Evolutionary conservation across 371 early-diverging fungal species (phyloP), one percentile per base, ranked within the genome.

Genomic region (Syncephalastrum racemosum): DNA sequence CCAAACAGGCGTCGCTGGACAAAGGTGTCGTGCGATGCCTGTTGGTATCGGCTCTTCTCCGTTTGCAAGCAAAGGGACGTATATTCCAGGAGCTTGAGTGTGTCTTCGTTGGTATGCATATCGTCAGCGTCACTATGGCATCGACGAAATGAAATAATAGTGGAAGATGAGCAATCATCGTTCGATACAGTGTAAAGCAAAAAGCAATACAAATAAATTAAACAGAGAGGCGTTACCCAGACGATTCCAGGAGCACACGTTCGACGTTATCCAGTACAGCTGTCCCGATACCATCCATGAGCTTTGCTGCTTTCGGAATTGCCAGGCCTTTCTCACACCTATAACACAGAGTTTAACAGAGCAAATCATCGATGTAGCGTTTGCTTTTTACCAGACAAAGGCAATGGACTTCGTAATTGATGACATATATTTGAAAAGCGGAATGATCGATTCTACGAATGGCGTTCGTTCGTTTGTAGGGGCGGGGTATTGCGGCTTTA

Each of bases 81-180:
- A 48, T 62, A 56, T 47, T 56, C 62, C 47, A 62, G 22, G 47
- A 62, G 52, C 22, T 62, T 62, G 15, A 62, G 49, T 36, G 62
- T 56, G 45, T 62, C 62, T 56, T 62, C 57, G 13, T 56, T 48
- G 18, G 53, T 53, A 42, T 62, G 49, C 10, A 40, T 18, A 4
- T 42, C 53, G 53, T 52, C 57, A n/a, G 46, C 53, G 24, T 46
- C 47, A 20, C 56, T 62, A 49, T 24, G n/a, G n/a, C n/a, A n/a
- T n/a, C n/a, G n/a, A n/a, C n/a, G n/a, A 43, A n/a, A n/a, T n/a
- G n/a, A n/a, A n/a, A n/a, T n/a, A n/a, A n/a, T n/a, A n/a, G n/a
- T n/a, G n/a, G n/a, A n/a, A n/a, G n/a, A n/a, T n/a, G n/a, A n/a
- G n/a, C n/a, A n/a, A n/a, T n/a, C n/a, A n/a, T n/a, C n/a, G n/a